Conservation (phyloP, 345 rosid genomes). For the Lepidium sativum region DNA sequence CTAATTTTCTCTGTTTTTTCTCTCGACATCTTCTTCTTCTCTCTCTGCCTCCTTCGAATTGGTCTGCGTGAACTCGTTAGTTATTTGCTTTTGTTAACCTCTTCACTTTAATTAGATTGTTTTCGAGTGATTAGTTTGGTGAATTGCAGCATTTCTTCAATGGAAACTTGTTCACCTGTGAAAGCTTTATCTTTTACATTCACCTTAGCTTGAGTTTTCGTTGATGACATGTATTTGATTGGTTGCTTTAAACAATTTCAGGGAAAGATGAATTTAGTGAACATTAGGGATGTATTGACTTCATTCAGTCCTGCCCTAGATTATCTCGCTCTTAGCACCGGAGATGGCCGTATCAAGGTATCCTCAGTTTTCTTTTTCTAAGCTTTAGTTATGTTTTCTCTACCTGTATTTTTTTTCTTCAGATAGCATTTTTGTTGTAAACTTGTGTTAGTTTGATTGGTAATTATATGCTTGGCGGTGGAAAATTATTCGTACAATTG, state of each 20-base stretch:
- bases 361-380: background rate
- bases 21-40: background rate
- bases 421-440: background rate
- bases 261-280: slow-evolving; percentile 52
- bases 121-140: background rate
- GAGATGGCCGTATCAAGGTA: slow-evolving; percentile 88
- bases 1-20: background rate
- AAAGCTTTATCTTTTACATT: background rate
- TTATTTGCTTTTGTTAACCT: background rate
- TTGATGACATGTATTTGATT: background rate
- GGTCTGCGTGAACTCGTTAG: slow-evolving; percentile 4
- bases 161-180: background rate
- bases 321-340: slow-evolving; percentile 69
- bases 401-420: background rate
- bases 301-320: slow-evolving; percentile 70
- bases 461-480: background rate
- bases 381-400: background rate
- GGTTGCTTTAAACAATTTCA: slow-evolving; percentile 16
- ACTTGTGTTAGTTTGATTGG: background rate
- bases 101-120: background rate
- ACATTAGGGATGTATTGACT: slow-evolving; percentile 67
- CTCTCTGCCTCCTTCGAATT: background rate
- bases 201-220: background rate
- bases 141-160: background rate
- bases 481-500: background rate